Evolutionary conservation across 352 stramenopile genomes (phyloP).

Genomic region (Phytopythium ostracodes): DNA sequence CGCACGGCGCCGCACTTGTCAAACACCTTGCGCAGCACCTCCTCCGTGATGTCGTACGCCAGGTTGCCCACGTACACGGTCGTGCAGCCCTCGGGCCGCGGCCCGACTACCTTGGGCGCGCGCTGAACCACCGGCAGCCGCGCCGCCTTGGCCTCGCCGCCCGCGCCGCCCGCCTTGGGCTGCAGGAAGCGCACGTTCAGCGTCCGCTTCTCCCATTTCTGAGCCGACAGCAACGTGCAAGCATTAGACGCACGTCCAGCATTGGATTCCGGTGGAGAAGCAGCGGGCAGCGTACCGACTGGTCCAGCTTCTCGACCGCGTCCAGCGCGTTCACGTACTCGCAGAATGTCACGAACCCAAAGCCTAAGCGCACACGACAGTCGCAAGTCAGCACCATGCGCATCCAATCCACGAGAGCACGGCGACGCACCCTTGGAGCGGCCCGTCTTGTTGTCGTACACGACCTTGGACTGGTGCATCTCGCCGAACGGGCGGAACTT

Average conservation of each 20-base stretch:
- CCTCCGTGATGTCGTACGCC: conserved; percentile 92
- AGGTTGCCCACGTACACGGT: conserved; percentile 96
- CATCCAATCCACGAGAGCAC: too few relatives aligned
- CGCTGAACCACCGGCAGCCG: conserved; percentile 6
- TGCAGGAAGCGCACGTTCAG: conserved; percentile 84
- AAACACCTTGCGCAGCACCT: conserved; percentile 84
- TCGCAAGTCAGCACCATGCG: background rate
- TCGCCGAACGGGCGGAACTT: conserved; percentile 76
- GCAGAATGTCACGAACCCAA: conserved; percentile 82
- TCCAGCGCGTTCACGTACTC: conserved; percentile 78
- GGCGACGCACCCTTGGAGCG: conserved; percentile 30
- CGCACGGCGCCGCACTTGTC: conserved; percentile 72
- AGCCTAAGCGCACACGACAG: too few relatives aligned
- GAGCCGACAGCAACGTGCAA: background rate
- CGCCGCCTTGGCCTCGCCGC: background rate
- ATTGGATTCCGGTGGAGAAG: too few relatives aligned
- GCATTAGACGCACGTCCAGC: background rate
- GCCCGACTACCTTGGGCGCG: conserved; percentile 46
- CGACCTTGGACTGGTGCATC: conserved; percentile 86
- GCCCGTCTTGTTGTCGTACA: conserved; percentile 65
- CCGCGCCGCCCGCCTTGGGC: conserved; percentile 38
- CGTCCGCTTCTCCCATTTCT: conserved; percentile 81
- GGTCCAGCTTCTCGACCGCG: conserved; percentile 71
- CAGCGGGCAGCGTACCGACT: conserved; percentile 25
- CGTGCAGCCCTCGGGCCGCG: conserved; percentile 80